These are phyloP conservation scores for Leucosporidium creatinivorum DNA, from an alignment of 768 basidiomycete species.

Conservation along the genomic window DNA sequence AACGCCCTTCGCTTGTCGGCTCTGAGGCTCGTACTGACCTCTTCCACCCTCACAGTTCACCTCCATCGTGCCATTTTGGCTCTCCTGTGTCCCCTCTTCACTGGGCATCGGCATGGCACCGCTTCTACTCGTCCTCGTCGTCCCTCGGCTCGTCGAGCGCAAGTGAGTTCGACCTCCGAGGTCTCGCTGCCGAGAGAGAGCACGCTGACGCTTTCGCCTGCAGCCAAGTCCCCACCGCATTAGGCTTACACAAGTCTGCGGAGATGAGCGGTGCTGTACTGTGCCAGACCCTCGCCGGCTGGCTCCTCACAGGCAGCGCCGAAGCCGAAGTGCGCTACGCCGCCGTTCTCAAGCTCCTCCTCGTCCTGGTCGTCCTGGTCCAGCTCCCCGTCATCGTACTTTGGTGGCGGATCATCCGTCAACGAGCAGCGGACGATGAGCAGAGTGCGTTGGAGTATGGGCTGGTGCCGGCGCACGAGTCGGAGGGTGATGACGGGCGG, in stretches of 20 bases:
- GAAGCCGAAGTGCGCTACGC: neutral
- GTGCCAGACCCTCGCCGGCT: neutral
- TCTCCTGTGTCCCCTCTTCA: conserved; percentile 24
- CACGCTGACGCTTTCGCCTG: neutral
- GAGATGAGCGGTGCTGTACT: conserved; percentile 5
- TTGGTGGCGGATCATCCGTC: neutral
- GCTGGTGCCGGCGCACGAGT: neutral
- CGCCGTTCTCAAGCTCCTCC: neutral
- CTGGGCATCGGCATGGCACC: neutral
- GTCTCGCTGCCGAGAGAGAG: neutral
- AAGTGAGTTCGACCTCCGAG: neutral
- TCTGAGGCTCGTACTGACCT: neutral
- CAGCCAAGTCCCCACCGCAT: conserved; percentile 1
- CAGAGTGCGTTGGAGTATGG: conserved; percentile 3
- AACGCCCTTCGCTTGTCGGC: neutral
- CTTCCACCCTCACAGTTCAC: neutral
- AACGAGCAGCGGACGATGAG: conserved; percentile 10
- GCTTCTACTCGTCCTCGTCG: neutral
- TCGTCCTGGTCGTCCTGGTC: conserved; percentile 10
- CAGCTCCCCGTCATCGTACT: conserved; percentile 13
- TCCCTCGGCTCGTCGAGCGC: conserved; percentile 23
- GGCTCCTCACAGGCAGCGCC: neutral
- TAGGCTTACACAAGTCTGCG: neutral
- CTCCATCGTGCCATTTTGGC: conserved; percentile 12
- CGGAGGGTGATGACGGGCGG: neutral